Evolutionary conservation across 768 basidiomycete species (phyloP), one percentile per base, ranked within the genome.

Genomic region (Serpula lacrymans): DNA sequence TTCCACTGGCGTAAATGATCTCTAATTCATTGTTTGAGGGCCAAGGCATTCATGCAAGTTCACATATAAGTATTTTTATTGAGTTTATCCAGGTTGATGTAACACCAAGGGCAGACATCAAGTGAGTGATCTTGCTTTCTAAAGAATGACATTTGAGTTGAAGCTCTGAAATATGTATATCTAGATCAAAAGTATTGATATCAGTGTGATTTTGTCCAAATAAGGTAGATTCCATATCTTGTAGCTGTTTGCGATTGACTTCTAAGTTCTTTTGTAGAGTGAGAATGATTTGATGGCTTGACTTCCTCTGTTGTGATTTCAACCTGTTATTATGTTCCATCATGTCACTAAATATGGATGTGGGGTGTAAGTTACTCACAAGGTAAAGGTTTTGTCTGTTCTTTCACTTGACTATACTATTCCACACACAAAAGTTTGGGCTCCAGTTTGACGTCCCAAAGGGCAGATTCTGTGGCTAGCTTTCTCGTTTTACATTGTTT

Each of bases 1-100:
- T 53, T 51, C 9, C 42, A 13, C 20, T 55, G 44, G 12, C 34
- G 24, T 25, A 57, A 44, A 20, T 44, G 27, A 10, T 56, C 46
- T 17, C 35, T 43, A 16, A 54, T 30, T 12, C 45, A 18, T 3
- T 18, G 35, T 31, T 57, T 58, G 1, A 57, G n/a, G 13, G 53
- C 50, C 1, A 5, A 41, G 6, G 53, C 50, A 43, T 60, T 56
- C 41, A 52, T 50, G 18, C 37, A 36, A 6, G 34, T 36, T 41
- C 25, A 40, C 20, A 48, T 40, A 16, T 44, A 53, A 5, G 27
- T 38, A 25, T 41, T 40, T 8, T 28, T 27, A 31, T 37, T 39
- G 13, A 48, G 11, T 21, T 20, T 14, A 9, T 48, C 13, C 17
- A 51, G 39, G 12, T 48, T n/a, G n/a, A n/a, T n/a, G n/a, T n/a